Conservation (phyloP, 805 yeast species). For the Candida jianshihensis region DNA sequence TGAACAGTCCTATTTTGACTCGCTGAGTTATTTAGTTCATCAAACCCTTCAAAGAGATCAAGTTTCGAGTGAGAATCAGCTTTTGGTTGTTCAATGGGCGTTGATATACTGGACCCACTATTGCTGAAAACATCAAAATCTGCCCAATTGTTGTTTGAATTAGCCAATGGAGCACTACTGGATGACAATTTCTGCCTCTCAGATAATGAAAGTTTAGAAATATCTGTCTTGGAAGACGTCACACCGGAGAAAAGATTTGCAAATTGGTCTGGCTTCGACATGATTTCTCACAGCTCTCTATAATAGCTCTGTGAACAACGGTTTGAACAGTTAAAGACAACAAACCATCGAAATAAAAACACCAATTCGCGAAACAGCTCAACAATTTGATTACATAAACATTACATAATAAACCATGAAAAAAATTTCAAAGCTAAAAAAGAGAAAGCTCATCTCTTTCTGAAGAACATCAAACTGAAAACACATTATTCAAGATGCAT, state of each 20-base stretch:
- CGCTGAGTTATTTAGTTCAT: conserved; percentile 1
- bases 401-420: not conserved
- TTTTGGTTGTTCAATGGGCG: not conserved
- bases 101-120: not conserved
- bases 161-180: conserved; percentile 3
- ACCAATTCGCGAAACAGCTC: too few relatives aligned
- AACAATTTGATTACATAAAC: not conserved
- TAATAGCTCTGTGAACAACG: too few relatives aligned
- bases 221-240: conserved; percentile 17
- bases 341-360: too few relatives aligned
- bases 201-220: conserved; percentile 24
- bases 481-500: conserved; percentile 58
- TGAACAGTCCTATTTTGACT: not conserved
- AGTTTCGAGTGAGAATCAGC: not conserved
- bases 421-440: not conserved
- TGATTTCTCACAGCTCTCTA: not conserved
- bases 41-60: conserved; percentile 21
- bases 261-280: conserved; percentile 20
- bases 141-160: conserved; percentile 24
- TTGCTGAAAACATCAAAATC: conserved; percentile 30
- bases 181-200: conserved; percentile 27
- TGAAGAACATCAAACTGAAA: too few relatives aligned
- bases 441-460: conserved; percentile 5
- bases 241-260: conserved; percentile 19
- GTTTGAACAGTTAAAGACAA: too few relatives aligned